These are phyloP conservation scores for Gomphus bonarii DNA, from an alignment of 1,284 basidiomycete genomes.

Conservation along the genomic window DNA sequence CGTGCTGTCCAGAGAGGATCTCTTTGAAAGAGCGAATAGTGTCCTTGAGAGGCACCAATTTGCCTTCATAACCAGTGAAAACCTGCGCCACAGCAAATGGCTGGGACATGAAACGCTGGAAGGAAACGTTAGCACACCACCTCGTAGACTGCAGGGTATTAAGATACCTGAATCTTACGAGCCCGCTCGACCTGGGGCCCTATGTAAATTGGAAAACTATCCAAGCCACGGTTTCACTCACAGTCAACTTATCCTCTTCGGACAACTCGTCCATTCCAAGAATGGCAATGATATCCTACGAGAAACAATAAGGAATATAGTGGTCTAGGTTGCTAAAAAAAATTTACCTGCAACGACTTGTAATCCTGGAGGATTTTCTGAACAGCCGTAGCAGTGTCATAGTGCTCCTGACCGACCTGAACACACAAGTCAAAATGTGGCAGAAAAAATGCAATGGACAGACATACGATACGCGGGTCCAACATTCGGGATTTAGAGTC, in stretches of 20 bases:
- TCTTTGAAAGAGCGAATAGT: conserved; percentile 92
- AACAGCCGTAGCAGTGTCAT: conserved; percentile 88
- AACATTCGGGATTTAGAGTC: conserved; percentile 99
- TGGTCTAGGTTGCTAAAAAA: conserved; percentile 13
- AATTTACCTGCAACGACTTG: conserved; percentile 86
- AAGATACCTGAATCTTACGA: conserved; percentile 62
- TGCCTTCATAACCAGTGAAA: conserved; percentile 98
- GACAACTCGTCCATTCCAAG: conserved; percentile 99
- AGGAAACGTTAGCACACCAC: background rate
- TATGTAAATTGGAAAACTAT: background rate
- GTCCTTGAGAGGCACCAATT: conserved; percentile 89
- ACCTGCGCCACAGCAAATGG: conserved; percentile 99
- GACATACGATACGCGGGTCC: conserved; percentile 92
- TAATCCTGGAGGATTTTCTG: conserved; percentile 99
- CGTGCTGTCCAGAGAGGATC: conserved; percentile 86
- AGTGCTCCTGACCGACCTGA: conserved; percentile 80
- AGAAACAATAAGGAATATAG: background rate
- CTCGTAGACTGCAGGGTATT: background rate
- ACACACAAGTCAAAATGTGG: background rate
- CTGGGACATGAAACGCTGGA: conserved; percentile 92
- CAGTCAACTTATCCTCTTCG: conserved; percentile 98
- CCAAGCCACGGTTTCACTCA: conserved; percentile 29
- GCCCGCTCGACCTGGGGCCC: conserved; percentile 68
- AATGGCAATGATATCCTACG: conserved; percentile 79
- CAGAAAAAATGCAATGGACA: background rate